Evolutionary conservation across 192 early-diverging fungal genomes (phyloP).

Genomic region (Coemansia sp.): DNA sequence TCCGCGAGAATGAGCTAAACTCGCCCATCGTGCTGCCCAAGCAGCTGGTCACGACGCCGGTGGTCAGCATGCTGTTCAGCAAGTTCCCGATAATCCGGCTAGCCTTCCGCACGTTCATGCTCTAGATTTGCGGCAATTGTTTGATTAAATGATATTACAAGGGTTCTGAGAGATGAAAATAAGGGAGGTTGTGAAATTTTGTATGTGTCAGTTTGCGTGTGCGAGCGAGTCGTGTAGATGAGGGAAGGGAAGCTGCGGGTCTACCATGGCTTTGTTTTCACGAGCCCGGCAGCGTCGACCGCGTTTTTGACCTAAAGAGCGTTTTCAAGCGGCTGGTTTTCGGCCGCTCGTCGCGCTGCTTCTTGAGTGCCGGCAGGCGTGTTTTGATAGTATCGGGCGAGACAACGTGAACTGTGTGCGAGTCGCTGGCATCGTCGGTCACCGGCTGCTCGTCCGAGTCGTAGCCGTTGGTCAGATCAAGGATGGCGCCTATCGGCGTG

Average conservation of each 20-base stretch:
- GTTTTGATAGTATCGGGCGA: constrained; percentile 24
- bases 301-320: constrained; percentile 40
- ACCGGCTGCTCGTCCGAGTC: not conserved
- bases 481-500: constrained; percentile 5
- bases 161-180: not conserved
- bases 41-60: constrained; percentile 36
- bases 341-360: constrained; percentile 25
- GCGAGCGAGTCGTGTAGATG: too few relatives aligned
- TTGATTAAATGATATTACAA: constrained; percentile 1
- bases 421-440: not conserved
- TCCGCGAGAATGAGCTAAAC: constrained; percentile 37
- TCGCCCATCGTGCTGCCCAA: constrained; percentile 45
- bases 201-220: not conserved
- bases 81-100: constrained; percentile 45
- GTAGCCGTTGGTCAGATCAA: constrained; percentile 2
- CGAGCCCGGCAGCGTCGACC: constrained; percentile 16
- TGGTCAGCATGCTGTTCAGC: constrained; percentile 37
- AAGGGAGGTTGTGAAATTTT: not conserved
- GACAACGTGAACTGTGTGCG: constrained; percentile 8
- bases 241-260: too few relatives aligned
- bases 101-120: constrained; percentile 49
- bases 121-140: constrained; percentile 9
- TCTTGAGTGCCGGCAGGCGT: constrained; percentile 26
- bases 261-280: too few relatives aligned
- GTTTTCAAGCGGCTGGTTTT: constrained; percentile 35